Evolutionary conservation across 768 basidiomycete species (phyloP), one percentile per base, ranked within the genome.

Genomic region (Leucosporidium yakuticum): DNA sequence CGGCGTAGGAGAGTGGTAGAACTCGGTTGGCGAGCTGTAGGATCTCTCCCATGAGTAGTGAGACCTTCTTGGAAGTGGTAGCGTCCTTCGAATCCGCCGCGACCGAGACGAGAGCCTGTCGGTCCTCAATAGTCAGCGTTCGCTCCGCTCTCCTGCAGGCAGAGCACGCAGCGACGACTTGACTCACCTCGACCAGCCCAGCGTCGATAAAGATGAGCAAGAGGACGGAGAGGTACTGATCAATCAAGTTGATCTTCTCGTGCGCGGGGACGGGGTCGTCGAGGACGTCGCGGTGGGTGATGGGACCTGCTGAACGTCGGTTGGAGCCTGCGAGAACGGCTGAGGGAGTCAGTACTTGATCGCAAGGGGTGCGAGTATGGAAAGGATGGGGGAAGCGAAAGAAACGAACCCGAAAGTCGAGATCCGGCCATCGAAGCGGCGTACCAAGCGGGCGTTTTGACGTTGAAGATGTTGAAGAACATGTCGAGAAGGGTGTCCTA

Each of bases 401-500:
- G n/a, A 34, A 4, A 60, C 39, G 11, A 15, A 44, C 39, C 39
- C 11, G 39, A 44, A 63, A 96, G 79, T 34, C 93, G 83, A 58
- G 90, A 85, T 17, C 92, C 93, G 64, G 88, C 88, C 47, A 96
- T 88, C 75, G 95, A 97, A 0, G 90, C 88, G 74, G 91, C 85
- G 77, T 91, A 90, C 92, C 94, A 97, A 55, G 88, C 88, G 2
- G 92, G 90, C 0, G 89, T 84, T 77, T 90, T 90, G 79, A 98
- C 94, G 64, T 92, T 90, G 25, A 99, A 80, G 23, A 94, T 82
- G 69, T 91, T 89, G 74, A 97, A 97, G 74, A 98, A 89, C 85
- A 96, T 88, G 73, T 98, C 91, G 62, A 98, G 81, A 47, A 97
- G 82, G 36, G 92, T 85, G 81, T 97, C 95, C 94, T 96, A 74